phyloP scores from a whole-genome alignment of 202 grass and related monocot species.

The Dendrocalamus latiflorus region DNA sequence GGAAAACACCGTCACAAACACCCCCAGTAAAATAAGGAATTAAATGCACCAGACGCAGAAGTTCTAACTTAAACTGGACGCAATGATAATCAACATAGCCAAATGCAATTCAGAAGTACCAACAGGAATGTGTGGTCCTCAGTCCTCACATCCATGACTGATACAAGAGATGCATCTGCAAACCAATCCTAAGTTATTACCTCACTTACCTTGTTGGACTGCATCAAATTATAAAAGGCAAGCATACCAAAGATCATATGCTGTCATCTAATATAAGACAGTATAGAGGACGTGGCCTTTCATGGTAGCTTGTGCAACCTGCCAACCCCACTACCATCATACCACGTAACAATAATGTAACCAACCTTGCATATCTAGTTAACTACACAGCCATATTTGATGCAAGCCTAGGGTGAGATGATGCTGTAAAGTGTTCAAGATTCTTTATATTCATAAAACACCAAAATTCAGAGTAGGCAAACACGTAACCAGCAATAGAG shows the following conservation, averaged over 20 bases:
- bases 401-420: neutral
- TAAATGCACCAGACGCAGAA: neutral
- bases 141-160: neutral
- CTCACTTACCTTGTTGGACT: neutral
- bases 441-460: neutral
- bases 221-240: neutral
- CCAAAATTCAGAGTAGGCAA: neutral
- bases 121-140: neutral
- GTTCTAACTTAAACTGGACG: neutral
- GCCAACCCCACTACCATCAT: neutral
- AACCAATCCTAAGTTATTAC: neutral
- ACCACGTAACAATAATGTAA: neutral
- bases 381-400: neutral
- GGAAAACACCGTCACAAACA: neutral
- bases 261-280: neutral
- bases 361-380: neutral
- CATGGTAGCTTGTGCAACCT: neutral
- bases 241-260: neutral
- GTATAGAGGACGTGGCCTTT: neutral
- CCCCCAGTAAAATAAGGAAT: neutral
- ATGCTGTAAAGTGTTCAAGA: neutral
- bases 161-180: neutral
- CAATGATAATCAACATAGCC: neutral
- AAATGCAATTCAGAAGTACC: neutral
- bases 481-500: neutral